Percentiles rank a stretch among this genome's conserved stretches.
These are phyloP conservation scores for Mycena alexandri DNA, from an alignment of 768 basidiomycete genomes.

Conservation along the genomic window DNA sequence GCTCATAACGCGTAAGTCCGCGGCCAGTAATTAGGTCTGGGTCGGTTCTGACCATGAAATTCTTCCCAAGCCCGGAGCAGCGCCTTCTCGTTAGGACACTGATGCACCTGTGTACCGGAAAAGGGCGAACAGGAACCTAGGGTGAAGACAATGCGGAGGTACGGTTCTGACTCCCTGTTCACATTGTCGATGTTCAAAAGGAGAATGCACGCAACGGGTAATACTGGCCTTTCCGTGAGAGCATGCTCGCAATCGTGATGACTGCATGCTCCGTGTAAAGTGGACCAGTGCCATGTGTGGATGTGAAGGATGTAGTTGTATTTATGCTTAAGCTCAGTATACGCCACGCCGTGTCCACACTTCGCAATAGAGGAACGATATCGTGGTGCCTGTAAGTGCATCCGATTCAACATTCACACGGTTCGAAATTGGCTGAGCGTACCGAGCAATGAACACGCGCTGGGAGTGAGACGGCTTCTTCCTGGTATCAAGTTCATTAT, in stretches of 20 bases:
- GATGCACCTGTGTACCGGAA: not conserved
- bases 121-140: conserved; percentile 4
- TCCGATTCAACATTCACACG: not conserved
- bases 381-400: not conserved
- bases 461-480: not conserved
- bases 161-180: not conserved
- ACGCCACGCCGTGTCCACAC: not conserved
- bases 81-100: not conserved
- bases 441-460: not conserved
- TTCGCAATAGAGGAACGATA: not conserved
- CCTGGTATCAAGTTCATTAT: not conserved
- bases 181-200: no score
- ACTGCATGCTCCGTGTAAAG: not conserved
- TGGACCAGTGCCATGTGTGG: not conserved
- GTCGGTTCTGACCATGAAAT: not conserved
- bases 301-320: not conserved
- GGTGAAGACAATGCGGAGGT: not conserved
- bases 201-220: not conserved
- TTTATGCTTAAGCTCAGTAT: conserved; percentile 11
- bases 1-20: not conserved
- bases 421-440: not conserved
- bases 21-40: conserved; percentile 10
- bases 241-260: not conserved
- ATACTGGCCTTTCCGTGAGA: not conserved
- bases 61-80: conserved; percentile 2